Evolutionary conservation across 805 yeast genomes (phyloP).

Genomic region (Candida lessepsii): DNA sequence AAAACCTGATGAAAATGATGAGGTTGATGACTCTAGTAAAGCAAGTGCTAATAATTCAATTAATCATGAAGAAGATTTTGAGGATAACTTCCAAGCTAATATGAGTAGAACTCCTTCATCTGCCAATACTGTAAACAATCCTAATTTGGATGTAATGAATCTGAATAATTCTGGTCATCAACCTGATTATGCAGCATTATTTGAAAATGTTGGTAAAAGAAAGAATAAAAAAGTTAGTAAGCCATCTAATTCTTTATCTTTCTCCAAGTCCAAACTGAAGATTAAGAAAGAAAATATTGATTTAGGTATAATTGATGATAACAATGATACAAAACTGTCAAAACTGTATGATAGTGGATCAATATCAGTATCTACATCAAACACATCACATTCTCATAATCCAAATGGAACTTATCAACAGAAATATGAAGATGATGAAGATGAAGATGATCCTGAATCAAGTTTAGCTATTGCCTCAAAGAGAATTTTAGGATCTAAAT

Average conservation of each 20-base stretch:
- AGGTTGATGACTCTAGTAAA: constrained; percentile 12
- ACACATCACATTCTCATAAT: constrained; percentile 11
- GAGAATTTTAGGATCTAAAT: constrained; percentile 39
- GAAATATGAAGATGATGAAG: not conserved
- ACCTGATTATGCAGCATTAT: constrained; percentile 45
- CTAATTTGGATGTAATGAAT: constrained; percentile 16
- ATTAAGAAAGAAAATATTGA: constrained; percentile 14
- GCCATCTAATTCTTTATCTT: constrained; percentile 12
- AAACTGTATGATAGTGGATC: constrained; percentile 16
- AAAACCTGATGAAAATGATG: not conserved
- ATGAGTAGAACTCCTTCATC: constrained; percentile 25
- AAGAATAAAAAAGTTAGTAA: constrained; percentile 26
- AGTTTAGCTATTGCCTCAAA: constrained; percentile 36
- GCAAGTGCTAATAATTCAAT: constrained; percentile 13
- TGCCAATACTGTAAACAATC: constrained; percentile 15
- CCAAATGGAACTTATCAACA: not conserved
- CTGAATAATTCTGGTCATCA: constrained; percentile 23
- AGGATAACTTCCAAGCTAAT: constrained; percentile 13
- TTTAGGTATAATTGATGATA: constrained; percentile 7
- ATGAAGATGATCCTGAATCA: constrained; percentile 10
- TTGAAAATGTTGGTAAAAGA: constrained; percentile 43
- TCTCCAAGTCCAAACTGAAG: constrained; percentile 21
- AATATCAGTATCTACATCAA: constrained; percentile 12
- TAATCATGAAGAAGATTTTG: constrained; percentile 4
- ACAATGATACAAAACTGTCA: constrained; percentile 14